Percentiles rank a stretch among this genome's conserved stretches.
These are phyloP conservation scores for Zhuliangozyma blackwelliae DNA, from an alignment of 1,139 yeast species.

Conservation along the genomic window DNA sequence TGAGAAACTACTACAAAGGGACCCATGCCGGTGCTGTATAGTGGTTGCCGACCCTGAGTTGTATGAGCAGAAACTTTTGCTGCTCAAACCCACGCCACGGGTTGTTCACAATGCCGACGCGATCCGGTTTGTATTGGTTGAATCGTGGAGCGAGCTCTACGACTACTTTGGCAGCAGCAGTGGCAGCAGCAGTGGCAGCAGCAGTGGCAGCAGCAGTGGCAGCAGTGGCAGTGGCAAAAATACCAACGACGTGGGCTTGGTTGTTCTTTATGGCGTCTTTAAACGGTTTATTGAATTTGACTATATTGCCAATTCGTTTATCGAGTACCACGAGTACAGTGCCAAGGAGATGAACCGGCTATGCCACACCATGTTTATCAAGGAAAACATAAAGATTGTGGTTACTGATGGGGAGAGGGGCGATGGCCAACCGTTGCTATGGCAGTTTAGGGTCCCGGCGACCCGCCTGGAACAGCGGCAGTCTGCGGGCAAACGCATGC, in stretches of 20 bases:
- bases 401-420: conserved; percentile 7
- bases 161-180: conserved; percentile 2
- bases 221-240: neutral
- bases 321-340: conserved; percentile 1
- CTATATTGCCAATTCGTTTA: conserved; percentile 1
- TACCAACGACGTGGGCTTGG: neutral
- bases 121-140: conserved; percentile 6
- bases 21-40: conserved; percentile 1
- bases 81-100: conserved; percentile 1
- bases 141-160: conserved; percentile 8
- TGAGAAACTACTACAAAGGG: neutral
- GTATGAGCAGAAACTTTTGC: conserved; percentile 1
- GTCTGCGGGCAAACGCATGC: neutral
- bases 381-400: conserved; percentile 1
- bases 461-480: neutral
- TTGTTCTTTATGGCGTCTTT: conserved; percentile 9
- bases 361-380: conserved; percentile 2
- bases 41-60: conserved; percentile 6
- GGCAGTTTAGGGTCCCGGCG: conserved; percentile 5
- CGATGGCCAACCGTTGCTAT: conserved; percentile 4
- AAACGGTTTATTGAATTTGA: conserved; percentile 7
- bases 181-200: too few relatives aligned
- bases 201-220: neutral
- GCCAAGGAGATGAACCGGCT: conserved; percentile 3
- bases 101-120: conserved; percentile 2